Evolutionary conservation across 225 moss, liverwort and hornwort genomes (phyloP).

Genomic region (Climacium dendroides): DNA sequence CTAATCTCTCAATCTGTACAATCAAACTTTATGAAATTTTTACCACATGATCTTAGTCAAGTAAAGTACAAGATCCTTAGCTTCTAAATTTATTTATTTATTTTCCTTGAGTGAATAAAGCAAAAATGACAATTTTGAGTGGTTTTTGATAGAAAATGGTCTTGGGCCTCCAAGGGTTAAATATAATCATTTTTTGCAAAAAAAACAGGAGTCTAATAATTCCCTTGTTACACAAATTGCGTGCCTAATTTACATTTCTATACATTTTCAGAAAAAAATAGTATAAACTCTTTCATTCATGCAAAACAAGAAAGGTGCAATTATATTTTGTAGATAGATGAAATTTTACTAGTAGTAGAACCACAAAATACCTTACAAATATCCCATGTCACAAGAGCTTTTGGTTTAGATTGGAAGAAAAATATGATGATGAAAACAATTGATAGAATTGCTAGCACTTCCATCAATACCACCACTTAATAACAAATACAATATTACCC

Average conservation of each 20-base stretch:
- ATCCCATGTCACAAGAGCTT: background rate
- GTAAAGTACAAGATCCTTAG: no score
- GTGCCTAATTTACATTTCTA: background rate
- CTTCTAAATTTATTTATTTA: no score
- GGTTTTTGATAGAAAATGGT: no score
- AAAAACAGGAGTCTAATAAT: background rate
- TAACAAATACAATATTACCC: background rate
- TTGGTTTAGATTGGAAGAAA: background rate
- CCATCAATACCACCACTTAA: background rate
- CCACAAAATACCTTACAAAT: background rate
- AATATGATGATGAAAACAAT: background rate
- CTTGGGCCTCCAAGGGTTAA: no score
- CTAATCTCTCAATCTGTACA: no score
- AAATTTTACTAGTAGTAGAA: background rate
- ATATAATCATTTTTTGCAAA: background rate
- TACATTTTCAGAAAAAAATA: background rate
- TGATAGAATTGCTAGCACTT: background rate
- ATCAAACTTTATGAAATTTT: no score
- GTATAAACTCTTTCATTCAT: background rate
- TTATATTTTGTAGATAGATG: background rate
- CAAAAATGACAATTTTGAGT: no score
- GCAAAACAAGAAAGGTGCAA: background rate
- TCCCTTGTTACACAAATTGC: accelerated
- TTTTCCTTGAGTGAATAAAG: no score
- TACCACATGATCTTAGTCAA: no score